Percentiles rank a stretch among this genome's conserved stretches.
phyloP scores from a whole-genome alignment of 1,139 yeast genomes.

The Nakaseomyces nivariensis region DNA sequence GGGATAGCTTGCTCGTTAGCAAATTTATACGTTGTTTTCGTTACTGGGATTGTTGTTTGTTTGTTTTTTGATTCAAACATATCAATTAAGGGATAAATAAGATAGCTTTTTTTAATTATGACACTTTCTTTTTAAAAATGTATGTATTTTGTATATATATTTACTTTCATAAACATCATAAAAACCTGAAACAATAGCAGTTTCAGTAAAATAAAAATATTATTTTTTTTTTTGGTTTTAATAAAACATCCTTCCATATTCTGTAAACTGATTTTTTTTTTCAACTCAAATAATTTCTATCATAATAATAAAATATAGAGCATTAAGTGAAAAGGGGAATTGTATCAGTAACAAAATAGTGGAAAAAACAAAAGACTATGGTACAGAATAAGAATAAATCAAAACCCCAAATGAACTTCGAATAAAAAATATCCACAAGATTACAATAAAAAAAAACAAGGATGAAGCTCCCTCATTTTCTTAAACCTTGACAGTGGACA shows the following conservation, averaged over 20 bases:
- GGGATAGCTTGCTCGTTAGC: too few relatives aligned
- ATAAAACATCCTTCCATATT: background rate
- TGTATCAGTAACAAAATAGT: background rate
- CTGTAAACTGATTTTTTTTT: too few relatives aligned
- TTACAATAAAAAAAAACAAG: background rate
- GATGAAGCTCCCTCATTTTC: background rate
- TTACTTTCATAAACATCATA: slow-evolving; percentile 4
- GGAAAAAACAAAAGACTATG: background rate
- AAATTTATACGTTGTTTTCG: too few relatives aligned
- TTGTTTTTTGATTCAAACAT: too few relatives aligned
- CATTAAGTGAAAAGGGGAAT: too few relatives aligned
- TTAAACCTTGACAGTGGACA: slow-evolving; percentile 21
- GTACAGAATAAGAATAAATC: background rate
- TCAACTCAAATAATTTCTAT: background rate
- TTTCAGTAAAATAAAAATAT: background rate
- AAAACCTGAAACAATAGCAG: background rate
- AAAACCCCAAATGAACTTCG: background rate
- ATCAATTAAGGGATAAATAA: too few relatives aligned
- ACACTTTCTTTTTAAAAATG: background rate
- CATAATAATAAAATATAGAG: background rate
- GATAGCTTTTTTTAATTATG: too few relatives aligned
- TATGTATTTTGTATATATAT: background rate
- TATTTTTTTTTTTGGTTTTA: background rate
- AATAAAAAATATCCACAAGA: background rate
- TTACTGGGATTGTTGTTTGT: too few relatives aligned